Conservation (phyloP, 78 protist genomes). For the Speleostelium caveatum region DNA sequence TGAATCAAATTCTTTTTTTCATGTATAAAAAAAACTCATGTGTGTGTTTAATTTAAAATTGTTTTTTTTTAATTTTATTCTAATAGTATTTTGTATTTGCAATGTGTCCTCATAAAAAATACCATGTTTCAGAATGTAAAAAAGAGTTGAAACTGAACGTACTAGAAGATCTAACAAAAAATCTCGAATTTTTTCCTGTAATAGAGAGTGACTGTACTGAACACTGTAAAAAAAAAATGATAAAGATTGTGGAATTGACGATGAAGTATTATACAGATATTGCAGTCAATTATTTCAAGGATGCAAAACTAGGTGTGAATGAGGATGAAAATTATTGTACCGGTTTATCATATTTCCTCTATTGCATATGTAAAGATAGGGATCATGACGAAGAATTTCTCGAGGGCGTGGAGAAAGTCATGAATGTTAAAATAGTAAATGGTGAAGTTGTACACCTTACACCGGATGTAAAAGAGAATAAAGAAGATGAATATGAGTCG, state of each 20-base stretch:
- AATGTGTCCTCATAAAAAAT: neutral
- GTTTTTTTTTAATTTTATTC: no score
- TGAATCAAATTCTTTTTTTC: no score
- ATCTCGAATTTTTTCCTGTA: neutral
- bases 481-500: no score
- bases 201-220: neutral
- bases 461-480: no score
- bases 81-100: no score
- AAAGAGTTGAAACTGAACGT: neutral
- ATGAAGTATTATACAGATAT: neutral
- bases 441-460: neutral
- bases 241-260: neutral
- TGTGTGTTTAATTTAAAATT: no score
- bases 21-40: no score
- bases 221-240: neutral
- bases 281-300: neutral
- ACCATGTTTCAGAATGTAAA: neutral
- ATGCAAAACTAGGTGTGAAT: conserved; percentile 7
- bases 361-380: neutral
- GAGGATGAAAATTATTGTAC: no score
- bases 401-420: neutral
- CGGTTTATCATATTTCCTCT: neutral
- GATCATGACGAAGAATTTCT: conserved; percentile 1
- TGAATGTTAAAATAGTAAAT: conserved; percentile 13
- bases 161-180: neutral